Percentiles rank a stretch among this genome's conserved stretches.
These are phyloP conservation scores for Talaromyces funiculosus DNA, from an alignment of 2,329 filamentous ascomycete species.

Conservation along the genomic window DNA sequence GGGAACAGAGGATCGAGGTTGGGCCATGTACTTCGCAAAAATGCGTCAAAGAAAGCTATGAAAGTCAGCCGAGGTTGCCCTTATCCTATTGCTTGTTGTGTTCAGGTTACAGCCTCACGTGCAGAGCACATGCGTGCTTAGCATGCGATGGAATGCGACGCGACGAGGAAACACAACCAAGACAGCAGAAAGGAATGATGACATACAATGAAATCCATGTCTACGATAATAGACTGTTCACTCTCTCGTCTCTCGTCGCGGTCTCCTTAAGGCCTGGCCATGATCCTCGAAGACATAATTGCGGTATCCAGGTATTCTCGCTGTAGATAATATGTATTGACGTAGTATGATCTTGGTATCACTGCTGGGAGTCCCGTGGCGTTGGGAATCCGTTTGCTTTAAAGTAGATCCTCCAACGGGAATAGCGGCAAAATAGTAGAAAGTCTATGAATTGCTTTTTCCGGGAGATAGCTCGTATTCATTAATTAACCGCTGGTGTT, in stretches of 20 bases:
- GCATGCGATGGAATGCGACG: background rate
- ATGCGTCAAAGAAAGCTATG: constrained; percentile 56
- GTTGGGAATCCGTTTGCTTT: background rate
- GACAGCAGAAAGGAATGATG: background rate
- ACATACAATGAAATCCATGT: constrained; percentile 44
- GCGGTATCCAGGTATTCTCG: background rate
- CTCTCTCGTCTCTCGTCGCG: background rate
- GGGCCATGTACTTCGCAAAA: constrained; percentile 60
- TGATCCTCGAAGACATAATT: background rate
- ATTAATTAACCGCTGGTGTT: background rate
- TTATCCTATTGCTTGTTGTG: background rate
- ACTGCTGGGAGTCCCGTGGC: background rate
- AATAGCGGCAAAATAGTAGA: background rate
- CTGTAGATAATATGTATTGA: background rate
- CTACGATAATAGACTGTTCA: background rate
- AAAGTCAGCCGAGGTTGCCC: background rate
- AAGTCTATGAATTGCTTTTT: constrained; percentile 1
- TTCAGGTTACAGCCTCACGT: constrained; percentile 4
- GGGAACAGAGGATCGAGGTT: constrained; percentile 57
- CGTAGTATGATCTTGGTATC: background rate
- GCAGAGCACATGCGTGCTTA: background rate
- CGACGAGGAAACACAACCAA: background rate
- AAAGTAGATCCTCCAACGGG: constrained; percentile 1
- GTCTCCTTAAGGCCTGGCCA: constrained; percentile 6
- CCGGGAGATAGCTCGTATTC: background rate